Evolutionary conservation across 768 basidiomycete genomes (phyloP).

Genomic region (Candolleomyces efflorescens): DNA sequence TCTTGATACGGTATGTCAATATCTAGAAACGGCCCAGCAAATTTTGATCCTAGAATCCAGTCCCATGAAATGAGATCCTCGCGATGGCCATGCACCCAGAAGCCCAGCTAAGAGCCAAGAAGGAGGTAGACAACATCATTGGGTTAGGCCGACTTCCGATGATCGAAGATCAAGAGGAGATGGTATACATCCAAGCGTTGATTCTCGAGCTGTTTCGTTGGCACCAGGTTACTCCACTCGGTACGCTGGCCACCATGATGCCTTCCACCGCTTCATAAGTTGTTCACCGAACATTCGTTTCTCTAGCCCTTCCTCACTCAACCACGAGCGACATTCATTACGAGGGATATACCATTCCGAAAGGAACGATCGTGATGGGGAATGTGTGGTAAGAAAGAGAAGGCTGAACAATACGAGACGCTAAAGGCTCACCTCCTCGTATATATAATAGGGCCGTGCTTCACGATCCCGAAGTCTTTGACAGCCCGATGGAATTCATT

Average conservation of each 20-base stretch:
- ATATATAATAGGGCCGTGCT: conserved; percentile 6
- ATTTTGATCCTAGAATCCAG: not conserved
- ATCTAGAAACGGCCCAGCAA: not conserved
- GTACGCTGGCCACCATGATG: not conserved
- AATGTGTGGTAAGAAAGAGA: not conserved
- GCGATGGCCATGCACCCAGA: conserved; percentile 13
- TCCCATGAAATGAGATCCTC: conserved; percentile 4
- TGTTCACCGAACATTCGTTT: not conserved
- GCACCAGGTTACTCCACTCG: not conserved
- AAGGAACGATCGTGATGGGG: not conserved
- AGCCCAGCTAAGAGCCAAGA: conserved; percentile 11
- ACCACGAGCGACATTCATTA: conserved; percentile 12
- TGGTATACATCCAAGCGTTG: conserved; percentile 13
- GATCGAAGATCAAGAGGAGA: conserved; percentile 6
- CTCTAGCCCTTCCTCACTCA: conserved; percentile 11
- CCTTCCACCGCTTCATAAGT: not conserved
- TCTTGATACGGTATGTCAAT: conserved; percentile 3
- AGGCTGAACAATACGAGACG: too few relatives aligned
- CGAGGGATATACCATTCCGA: conserved; percentile 17
- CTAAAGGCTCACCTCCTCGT: not conserved
- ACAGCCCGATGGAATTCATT: conserved; percentile 6
- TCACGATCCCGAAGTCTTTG: conserved; percentile 8
- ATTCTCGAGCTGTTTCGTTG: conserved; percentile 11
- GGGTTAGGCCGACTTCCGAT: conserved; percentile 12
- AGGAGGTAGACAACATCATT: conserved; percentile 13